Percentiles rank a stretch among this genome's conserved stretches.
phyloP scores from a whole-genome alignment of 306 rosid genomes.

The Gastrolobium bilobum region DNA sequence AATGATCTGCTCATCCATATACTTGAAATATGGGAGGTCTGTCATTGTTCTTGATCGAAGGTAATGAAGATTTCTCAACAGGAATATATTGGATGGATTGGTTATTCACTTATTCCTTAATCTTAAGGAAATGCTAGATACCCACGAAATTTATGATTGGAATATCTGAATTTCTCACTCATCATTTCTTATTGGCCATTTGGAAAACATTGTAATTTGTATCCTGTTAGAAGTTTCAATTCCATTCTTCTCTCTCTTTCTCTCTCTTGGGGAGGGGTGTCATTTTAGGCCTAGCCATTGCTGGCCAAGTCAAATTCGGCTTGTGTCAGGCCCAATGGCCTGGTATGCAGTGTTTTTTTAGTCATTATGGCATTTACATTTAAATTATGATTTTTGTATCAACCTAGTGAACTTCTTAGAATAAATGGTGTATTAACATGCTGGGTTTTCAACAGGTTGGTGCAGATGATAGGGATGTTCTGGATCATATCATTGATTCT shows the following conservation, averaged over 20 bases:
- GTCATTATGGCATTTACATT: conserved; percentile 8
- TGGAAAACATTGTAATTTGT: neutral
- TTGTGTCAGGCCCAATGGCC: neutral
- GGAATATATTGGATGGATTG: neutral
- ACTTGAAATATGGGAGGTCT: neutral
- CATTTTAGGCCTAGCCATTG: neutral
- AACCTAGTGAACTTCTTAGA: conserved; percentile 9
- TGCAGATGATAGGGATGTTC: conserved; percentile 73
- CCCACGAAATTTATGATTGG: conserved; percentile 9
- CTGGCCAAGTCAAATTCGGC: neutral
- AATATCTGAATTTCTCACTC: conserved; percentile 7
- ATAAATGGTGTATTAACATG: conserved; percentile 34
- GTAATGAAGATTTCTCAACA: conserved; percentile 18
- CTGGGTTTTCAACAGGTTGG: conserved; percentile 75
- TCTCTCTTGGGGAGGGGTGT: neutral
- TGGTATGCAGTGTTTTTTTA: neutral
- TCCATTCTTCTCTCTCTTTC: neutral
- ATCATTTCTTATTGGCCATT: conserved; percentile 15
- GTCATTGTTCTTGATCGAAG: conserved; percentile 4
- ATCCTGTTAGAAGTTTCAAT: conserved; percentile 7
- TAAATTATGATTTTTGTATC: conserved; percentile 9
- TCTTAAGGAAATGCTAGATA: conserved; percentile 1
- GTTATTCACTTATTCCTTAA: neutral
- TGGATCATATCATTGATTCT: conserved; percentile 83
- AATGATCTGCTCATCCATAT: conserved; percentile 15